Conservation (phyloP, 176 grass and related monocot genomes). For the Aegilops bicornis region DNA sequence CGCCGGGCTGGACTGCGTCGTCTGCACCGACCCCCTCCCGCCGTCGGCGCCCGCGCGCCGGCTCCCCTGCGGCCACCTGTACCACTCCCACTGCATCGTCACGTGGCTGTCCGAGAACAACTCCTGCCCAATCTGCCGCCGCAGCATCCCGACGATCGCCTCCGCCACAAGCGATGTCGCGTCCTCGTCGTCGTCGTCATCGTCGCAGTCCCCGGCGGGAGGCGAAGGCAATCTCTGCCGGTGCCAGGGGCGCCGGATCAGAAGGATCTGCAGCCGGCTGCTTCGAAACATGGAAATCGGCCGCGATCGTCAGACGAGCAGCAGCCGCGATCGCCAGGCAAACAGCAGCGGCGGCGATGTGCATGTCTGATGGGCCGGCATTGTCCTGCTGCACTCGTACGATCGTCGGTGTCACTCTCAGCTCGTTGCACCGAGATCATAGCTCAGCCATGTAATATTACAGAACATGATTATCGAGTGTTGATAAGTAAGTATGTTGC, state of each 20-base stretch:
- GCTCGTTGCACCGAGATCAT: background rate
- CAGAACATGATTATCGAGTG: background rate
- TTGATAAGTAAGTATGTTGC: background rate
- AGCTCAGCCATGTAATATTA: background rate
- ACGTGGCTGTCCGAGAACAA: constrained; percentile 8
- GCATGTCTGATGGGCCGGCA: background rate
- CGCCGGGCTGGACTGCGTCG: background rate
- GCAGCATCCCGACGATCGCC: background rate
- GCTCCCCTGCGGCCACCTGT: constrained; percentile 11
- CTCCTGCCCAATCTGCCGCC: constrained; percentile 35
- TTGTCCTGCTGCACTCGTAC: background rate
- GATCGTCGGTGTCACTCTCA: background rate
- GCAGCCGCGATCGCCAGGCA: background rate
- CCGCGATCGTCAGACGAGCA: background rate
- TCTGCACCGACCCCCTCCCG: background rate
- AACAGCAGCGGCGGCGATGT: background rate
- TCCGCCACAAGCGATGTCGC: background rate
- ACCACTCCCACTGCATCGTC: constrained; percentile 29
- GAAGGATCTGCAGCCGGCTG: constrained; percentile 16
- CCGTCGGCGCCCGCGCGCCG: background rate
- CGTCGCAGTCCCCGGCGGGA: background rate
- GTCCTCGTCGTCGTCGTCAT: background rate
- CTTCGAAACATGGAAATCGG: background rate
- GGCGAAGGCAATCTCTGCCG: background rate
- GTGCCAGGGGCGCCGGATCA: background rate